These are phyloP conservation scores for Plantago ovata DNA, from an alignment of 257 asterid species.

Conservation along the genomic window DNA sequence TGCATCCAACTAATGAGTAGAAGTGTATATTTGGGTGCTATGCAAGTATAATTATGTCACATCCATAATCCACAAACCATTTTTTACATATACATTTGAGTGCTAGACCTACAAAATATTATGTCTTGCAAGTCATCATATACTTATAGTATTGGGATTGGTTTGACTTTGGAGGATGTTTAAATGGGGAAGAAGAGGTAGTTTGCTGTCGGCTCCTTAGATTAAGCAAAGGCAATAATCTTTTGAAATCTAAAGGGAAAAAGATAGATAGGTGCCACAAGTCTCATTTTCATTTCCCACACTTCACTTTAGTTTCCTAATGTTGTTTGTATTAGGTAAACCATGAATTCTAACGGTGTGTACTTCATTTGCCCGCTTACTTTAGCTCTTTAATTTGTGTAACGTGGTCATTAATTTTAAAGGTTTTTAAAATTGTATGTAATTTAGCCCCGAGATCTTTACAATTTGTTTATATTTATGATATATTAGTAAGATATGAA, in stretches of 20 bases:
- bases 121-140: slow-evolving; percentile 19
- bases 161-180: slow-evolving; percentile 30
- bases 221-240: slow-evolving; percentile 11
- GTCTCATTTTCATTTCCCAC: neutral
- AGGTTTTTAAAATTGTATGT: no score
- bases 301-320: neutral
- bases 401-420: no score
- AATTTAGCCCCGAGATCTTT: no score
- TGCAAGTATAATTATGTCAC: slow-evolving; percentile 5
- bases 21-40: slow-evolving; percentile 13
- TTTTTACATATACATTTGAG: neutral
- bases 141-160: slow-evolving; percentile 14
- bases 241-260: neutral
- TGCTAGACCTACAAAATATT: neutral
- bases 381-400: neutral
- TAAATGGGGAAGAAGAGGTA: slow-evolving; percentile 19
- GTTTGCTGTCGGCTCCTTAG: slow-evolving; percentile 31
- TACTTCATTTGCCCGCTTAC: neutral
- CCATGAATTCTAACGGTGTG: neutral
- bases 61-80: neutral
- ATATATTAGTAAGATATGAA: no score
- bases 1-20: no score
- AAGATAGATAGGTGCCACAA: neutral
- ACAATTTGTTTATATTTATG: no score
- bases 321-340: neutral